Evolutionary conservation across 805 yeast genomes (phyloP), one percentile per base, ranked within the genome.

Genomic region (Saturnispora diversa): DNA sequence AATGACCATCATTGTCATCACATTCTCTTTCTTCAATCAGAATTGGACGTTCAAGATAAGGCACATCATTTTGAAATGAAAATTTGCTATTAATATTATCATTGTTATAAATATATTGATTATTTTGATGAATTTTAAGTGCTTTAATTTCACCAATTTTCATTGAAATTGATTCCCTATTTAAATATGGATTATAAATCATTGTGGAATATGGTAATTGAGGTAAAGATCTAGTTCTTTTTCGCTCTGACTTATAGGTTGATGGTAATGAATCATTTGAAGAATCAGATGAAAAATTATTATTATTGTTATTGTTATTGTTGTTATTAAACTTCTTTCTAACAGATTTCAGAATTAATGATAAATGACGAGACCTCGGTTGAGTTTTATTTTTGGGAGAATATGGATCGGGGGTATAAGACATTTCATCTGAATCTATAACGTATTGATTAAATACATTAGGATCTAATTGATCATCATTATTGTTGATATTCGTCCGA

Each of bases 1-100:
- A 82, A 55, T 84, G 87, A 3, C 94, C 94, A 45, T 82, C 80
- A 44, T 74, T 72, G 50, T 80, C 86, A 51, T 74, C 80, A 50
- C 79, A 74, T 2, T 52, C 52, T 4, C 47, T 44, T 10, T 54
- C 59, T 11, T 44, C 40, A 12, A 51, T 43, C 8, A 41, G 30
- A 6, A 31, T 10, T 4, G 56, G 42, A 23, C 28, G 25, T 19
- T 33, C 28, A 28, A 28, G 32, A 13, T 27, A 28, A 3, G 37
- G 28, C 2, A 33, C 24, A 13, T 35, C 37, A 26, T 37, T 31
- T 25, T 52, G 48, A 36, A 58, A 57, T 10, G 61, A 57, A 6
- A 53, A 45, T 41, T 59, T 55, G 30, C 58, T 39, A 33, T 44
- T 47, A 10, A 28, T 25, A 17, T 35, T 26, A 4, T 31, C 27